phyloP scores from a whole-genome alignment of 352 stramenopile genomes.

The Phytophthora vignae region DNA sequence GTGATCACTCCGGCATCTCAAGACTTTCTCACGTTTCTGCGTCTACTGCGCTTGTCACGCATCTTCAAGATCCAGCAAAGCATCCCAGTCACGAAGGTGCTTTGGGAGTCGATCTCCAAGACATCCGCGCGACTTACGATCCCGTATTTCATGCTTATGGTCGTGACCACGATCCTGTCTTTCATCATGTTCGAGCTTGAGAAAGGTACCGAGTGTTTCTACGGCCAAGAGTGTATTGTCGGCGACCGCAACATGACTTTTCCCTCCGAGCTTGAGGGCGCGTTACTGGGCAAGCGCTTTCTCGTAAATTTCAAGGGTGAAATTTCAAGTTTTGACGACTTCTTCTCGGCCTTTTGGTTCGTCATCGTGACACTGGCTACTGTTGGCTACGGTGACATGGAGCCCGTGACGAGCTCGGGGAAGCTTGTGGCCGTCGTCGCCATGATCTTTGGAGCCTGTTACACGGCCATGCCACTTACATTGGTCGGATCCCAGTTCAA shows the following conservation, averaged over 20 bases:
- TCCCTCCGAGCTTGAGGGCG: constrained; percentile 57
- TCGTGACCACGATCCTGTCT: constrained; percentile 76
- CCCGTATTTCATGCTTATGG: constrained; percentile 83
- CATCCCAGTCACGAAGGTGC: constrained; percentile 80
- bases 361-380: constrained; percentile 83
- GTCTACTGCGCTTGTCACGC: constrained; percentile 65
- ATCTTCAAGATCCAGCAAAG: constrained; percentile 86
- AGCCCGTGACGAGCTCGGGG: constrained; percentile 66
- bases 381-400: constrained; percentile 82
- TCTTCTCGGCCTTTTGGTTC: constrained; percentile 88
- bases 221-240: constrained; percentile 70
- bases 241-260: constrained; percentile 67
- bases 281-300: constrained; percentile 68
- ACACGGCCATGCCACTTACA: constrained; percentile 84
- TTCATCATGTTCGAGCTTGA: constrained; percentile 87
- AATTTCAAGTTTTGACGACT: constrained; percentile 78
- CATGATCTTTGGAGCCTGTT: constrained; percentile 87
- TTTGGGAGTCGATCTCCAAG: constrained; percentile 86
- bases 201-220: constrained; percentile 82
- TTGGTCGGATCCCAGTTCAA: constrained; percentile 86
- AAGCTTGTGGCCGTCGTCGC: constrained; percentile 77
- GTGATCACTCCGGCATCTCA: constrained; percentile 71
- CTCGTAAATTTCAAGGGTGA: constrained; percentile 75
- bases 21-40: constrained; percentile 67
- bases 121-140: constrained; percentile 77